Base-by-base conservation (phyloP, 345 rosid genomes). In the Citrus hindsii region DNA sequence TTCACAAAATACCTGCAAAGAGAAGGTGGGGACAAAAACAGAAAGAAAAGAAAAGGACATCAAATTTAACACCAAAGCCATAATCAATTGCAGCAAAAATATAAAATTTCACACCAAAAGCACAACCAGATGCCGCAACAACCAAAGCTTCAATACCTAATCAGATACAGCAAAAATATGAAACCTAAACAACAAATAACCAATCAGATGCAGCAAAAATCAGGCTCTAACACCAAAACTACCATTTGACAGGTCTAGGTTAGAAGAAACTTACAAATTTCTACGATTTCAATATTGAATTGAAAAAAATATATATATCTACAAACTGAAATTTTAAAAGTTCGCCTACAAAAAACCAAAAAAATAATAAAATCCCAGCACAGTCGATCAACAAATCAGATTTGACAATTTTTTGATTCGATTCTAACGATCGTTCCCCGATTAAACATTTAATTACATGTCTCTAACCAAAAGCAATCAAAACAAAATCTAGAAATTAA, bases 1-100 rank as follows among this genome's bases (percentile, higher is more conserved):
- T 78, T 80, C 82, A 76, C 73, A 9, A 30, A 76, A 76, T 75
- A 68, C 67, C 93, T 88, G 82, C 69, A 40, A 73, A 62, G 74
- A 79, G 65, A 59, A 83, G 55, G 18, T 32, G 56, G 6, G 2
- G 22, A 0, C n/a, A 51, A 16, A 51, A 51, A 51, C 18, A 16
- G 18, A 14, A 46, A 40, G 13, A 46, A 38, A n/a, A 38, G 25
- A 35, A 69, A 53, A 12, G 4, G 1, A 2, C 16, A 33, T 19
- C n/a, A 56, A 56, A 22, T 56, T 56, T n/a, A 56, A 22, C 9
- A 56, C 61, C 61, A n/a, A 7, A 56, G 9, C n/a, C 61, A 46
- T 8, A 56, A 56, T 56, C n/a, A 22, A 19, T 19, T 22, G 25
- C 61, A 19, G 61, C 61, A 56, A 56, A 56, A 56, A 56, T 56